Evolutionary conservation across 1,284 basidiomycete genomes (phyloP).

Genomic region (Ceraceosorus guamensis): DNA sequence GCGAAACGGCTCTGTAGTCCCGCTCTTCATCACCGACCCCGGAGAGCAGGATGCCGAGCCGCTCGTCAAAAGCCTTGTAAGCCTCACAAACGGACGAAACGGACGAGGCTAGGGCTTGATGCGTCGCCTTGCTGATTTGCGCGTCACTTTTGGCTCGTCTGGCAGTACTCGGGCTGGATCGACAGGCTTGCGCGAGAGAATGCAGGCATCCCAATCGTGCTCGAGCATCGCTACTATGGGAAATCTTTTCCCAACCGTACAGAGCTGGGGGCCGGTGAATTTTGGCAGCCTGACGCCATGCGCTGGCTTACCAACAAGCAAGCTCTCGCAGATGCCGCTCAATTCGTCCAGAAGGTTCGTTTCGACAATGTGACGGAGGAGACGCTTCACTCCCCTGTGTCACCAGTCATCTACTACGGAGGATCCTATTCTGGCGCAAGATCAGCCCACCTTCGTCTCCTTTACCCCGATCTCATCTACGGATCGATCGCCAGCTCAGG

Average conservation of each 20-base stretch:
- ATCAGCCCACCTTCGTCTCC: conserved; percentile 78
- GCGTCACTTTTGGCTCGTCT: conserved; percentile 18
- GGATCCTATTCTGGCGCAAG: conserved; percentile 78
- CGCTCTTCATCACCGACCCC: conserved; percentile 47
- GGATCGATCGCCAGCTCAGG: conserved; percentile 74
- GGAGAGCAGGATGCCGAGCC: conserved; percentile 14
- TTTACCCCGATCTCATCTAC: conserved; percentile 79
- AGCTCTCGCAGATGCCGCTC: conserved; percentile 80
- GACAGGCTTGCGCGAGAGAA: conserved; percentile 61
- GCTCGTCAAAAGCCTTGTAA: too few relatives aligned
- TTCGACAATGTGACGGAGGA: conserved; percentile 60
- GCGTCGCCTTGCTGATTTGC: too few relatives aligned
- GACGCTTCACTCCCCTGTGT: conserved; percentile 45
- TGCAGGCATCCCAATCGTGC: conserved; percentile 67
- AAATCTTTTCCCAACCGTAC: conserved; percentile 69
- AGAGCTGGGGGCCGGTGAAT: conserved; percentile 58
- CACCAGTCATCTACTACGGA: conserved; percentile 89
- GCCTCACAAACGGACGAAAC: too few relatives aligned
- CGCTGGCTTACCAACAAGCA: conserved; percentile 81
- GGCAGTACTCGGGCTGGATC: conserved; percentile 60
- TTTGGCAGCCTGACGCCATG: conserved; percentile 52
- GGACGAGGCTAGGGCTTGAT: too few relatives aligned
- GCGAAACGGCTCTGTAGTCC: conserved; percentile 16
- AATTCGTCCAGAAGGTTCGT: conserved; percentile 75
- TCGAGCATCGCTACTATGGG: conserved; percentile 62